phyloP scores from a whole-genome alignment of 768 basidiomycete genomes.

The Tricholoma bakamatsutake region DNA sequence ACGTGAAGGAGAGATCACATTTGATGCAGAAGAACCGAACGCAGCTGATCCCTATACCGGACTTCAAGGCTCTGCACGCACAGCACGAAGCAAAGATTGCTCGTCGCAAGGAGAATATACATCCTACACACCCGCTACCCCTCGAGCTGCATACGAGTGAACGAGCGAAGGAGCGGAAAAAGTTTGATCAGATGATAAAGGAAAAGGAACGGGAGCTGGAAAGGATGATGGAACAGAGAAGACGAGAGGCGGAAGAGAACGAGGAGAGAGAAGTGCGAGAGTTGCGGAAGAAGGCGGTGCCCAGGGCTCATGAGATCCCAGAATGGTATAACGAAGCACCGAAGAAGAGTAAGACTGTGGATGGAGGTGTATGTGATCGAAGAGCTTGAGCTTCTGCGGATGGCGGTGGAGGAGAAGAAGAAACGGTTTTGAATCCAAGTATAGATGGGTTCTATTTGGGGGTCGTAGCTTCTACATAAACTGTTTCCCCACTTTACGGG shows the following conservation, averaged over 20 bases:
- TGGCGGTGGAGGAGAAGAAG: background rate
- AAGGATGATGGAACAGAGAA: conserved; percentile 38
- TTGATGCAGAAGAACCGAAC: conserved; percentile 13
- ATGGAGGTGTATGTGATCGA: background rate
- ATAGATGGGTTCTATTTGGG: background rate
- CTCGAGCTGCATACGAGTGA: conserved; percentile 47
- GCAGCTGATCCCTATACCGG: conserved; percentile 28
- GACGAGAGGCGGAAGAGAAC: conserved; percentile 41
- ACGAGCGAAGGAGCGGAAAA: conserved; percentile 55
- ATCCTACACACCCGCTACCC: conserved; percentile 42
- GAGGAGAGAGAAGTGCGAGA: conserved; percentile 60
- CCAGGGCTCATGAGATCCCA: conserved; percentile 66
- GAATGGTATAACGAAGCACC: conserved; percentile 74
- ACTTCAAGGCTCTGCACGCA: conserved; percentile 51
- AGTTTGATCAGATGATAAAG: conserved; percentile 54
- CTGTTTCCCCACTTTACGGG: background rate
- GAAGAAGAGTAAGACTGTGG: conserved; percentile 32
- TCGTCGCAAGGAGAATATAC: conserved; percentile 40
- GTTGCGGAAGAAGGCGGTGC: conserved; percentile 56
- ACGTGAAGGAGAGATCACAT: conserved; percentile 24
- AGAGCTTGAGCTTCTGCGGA: conserved; percentile 1
- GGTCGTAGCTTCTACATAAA: background rate
- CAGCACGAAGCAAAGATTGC: conserved; percentile 37
- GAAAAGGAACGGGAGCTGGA: conserved; percentile 52
- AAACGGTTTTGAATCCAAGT: background rate